A percentile compares a stretch with the other conserved stretches of the same genome.
phyloP scores from a whole-genome alignment of 306 rosid genomes.

The Inga leiocalycina region DNA sequence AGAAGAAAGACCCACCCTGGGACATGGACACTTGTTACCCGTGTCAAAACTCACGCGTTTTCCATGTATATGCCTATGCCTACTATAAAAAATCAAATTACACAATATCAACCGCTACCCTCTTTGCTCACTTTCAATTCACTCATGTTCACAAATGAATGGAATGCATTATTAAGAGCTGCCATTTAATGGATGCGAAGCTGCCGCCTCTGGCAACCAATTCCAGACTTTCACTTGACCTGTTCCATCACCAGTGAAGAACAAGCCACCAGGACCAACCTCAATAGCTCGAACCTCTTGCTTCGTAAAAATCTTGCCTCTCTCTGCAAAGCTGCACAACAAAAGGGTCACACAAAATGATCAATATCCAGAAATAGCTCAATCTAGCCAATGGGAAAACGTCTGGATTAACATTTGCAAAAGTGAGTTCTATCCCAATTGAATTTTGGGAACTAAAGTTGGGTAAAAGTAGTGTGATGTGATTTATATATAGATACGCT shows the following conservation, averaged over 20 bases:
- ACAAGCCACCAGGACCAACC: conserved; percentile 76
- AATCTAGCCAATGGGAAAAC: not conserved
- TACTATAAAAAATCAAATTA: conserved; percentile 32
- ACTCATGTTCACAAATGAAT: conserved; percentile 23
- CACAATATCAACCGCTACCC: not conserved
- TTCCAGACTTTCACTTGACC: conserved; percentile 93
- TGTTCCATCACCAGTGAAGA: conserved; percentile 94
- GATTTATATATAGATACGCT: too few relatives aligned
- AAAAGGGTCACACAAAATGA: conserved; percentile 9
- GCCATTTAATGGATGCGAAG: conserved; percentile 38
- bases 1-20: not conserved
- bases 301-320: conserved; percentile 77
- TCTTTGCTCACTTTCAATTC: conserved; percentile 26
- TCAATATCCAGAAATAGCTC: conserved; percentile 25
- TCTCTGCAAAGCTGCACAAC: conserved; percentile 78
- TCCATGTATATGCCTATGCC: conserved; percentile 23
- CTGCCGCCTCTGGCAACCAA: conserved; percentile 55
- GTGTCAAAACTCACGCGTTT: conserved; percentile 34
- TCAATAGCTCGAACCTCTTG: conserved; percentile 85
- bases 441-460: too few relatives aligned
- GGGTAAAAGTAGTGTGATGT: too few relatives aligned
- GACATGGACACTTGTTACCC: not conserved
- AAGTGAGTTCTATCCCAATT: too few relatives aligned
- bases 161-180: not conserved
- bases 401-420: too few relatives aligned